Evolutionary conservation across 1,139 yeast species (phyloP).

Genomic region (Saccharomycopsis hybrid): DNA sequence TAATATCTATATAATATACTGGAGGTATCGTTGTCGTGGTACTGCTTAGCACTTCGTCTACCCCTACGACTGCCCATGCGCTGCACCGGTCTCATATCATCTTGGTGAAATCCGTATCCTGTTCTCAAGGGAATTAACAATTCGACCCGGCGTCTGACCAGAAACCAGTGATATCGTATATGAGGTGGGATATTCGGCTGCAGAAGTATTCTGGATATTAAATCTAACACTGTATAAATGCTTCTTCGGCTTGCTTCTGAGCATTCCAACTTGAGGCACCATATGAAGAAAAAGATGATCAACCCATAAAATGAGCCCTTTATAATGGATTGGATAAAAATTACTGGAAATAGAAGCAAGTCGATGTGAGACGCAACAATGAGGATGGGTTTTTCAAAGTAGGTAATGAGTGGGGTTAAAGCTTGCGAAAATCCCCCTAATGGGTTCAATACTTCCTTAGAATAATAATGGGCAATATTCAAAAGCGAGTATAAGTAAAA

Average conservation of each 20-base stretch:
- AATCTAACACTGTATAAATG: slow-evolving; percentile 10
- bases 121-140: slow-evolving; percentile 8
- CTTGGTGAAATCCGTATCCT: too few relatives aligned
- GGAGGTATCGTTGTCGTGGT: too few relatives aligned
- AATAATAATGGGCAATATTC: slow-evolving; percentile 6
- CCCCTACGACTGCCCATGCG: too few relatives aligned
- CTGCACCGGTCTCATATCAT: too few relatives aligned
- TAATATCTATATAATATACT: too few relatives aligned
- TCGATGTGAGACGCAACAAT: slow-evolving; percentile 15
- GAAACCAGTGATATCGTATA: slow-evolving; percentile 9
- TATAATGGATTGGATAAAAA: slow-evolving; percentile 16
- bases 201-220: slow-evolving; percentile 3
- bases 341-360: slow-evolving; percentile 16
- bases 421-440: slow-evolving; percentile 6
- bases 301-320: slow-evolving; percentile 17
- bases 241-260: slow-evolving; percentile 7
- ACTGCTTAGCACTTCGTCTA: too few relatives aligned
- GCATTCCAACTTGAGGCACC: slow-evolving; percentile 17
- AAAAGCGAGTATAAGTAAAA: slow-evolving; percentile 14
- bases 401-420: slow-evolving; percentile 11
- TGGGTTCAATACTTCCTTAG: slow-evolving; percentile 9
- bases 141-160: slow-evolving; percentile 4
- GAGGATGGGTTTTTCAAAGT: slow-evolving; percentile 10
- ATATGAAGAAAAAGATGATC: slow-evolving; percentile 17
- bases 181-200: slow-evolving; percentile 19